Conservation (phyloP, 1,284 basidiomycete species). For the Fomitopsis betulina region DNA sequence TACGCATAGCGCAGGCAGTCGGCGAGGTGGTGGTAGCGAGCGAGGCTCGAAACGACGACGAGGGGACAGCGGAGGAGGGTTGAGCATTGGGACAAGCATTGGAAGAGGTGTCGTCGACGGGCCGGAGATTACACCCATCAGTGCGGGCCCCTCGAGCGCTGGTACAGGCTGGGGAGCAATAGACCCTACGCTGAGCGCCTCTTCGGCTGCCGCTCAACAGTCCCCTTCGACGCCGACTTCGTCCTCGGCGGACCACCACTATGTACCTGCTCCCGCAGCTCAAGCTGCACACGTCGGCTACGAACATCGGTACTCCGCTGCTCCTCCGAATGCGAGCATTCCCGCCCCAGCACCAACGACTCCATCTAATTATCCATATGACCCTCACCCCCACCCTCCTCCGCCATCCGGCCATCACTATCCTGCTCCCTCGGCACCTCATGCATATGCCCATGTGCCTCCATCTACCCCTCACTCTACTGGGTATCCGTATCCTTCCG, state of each 20-base stretch:
- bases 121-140: slow-evolving; percentile 1
- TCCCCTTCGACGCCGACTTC: slow-evolving; percentile 1
- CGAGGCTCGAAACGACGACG: slow-evolving; percentile 18
- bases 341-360: slow-evolving; percentile 15
- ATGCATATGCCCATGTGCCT: slow-evolving; percentile 25
- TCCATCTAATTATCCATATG: slow-evolving; percentile 17
- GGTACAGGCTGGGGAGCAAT: slow-evolving; percentile 18
- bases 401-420: slow-evolving; percentile 18
- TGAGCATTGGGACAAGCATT: slow-evolving; percentile 5
- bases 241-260: slow-evolving; percentile 4
- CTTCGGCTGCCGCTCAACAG: slow-evolving; percentile 12
- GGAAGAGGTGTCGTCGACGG: slow-evolving; percentile 1
- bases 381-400: slow-evolving; percentile 18
- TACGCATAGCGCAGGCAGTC: not conserved
- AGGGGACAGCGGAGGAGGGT: slow-evolving; percentile 10
- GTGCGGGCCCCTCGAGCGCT: slow-evolving; percentile 15
- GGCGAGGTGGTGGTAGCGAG: slow-evolving; percentile 15
- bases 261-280: slow-evolving; percentile 12
- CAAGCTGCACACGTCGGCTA: slow-evolving; percentile 18
- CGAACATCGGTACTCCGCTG: slow-evolving; percentile 24
- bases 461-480: slow-evolving; percentile 18
- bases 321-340: slow-evolving; percentile 7
- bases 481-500: slow-evolving; percentile 13
- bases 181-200: slow-evolving; percentile 22
- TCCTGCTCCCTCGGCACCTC: slow-evolving; percentile 21